Base-by-base conservation (phyloP, 2,329 filamentous ascomycete species). In the Ophiostoma angusticollis region DNA sequence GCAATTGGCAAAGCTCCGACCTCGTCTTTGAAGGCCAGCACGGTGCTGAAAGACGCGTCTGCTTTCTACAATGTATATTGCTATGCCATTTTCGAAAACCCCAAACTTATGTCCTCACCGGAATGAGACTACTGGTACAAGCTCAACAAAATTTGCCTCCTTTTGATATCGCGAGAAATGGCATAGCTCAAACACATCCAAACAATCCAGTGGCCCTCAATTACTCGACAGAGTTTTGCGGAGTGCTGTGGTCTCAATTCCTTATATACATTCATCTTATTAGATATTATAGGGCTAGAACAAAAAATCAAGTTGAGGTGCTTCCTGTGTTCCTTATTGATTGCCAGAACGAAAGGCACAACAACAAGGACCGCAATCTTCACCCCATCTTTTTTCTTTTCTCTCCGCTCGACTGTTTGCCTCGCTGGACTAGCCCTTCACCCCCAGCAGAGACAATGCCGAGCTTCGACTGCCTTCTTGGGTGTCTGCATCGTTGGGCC, bases 271-370 rank as follows among this genome's bases (percentile, higher is more conserved):
- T 54, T 50, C 52, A 43, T 40, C 11, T 13, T 44, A 61, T 60
- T 61, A 61, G 51, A 54, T 60, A 61, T 61, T 61, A 61, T 47
- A 51, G 54, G 57, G 54, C 57, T 55, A 55, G 50, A 25, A 12
- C 5, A 23, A 34, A 18, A 24, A 8, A 40, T 31, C 9, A 27
- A 30, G 17, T 29, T 7, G 19, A 24, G 6, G n/a, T n/a, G n/a
- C n/a, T n/a, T n/a, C n/a, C n/a, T n/a, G n/a, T n/a, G n/a, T n/a
- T n/a, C n/a, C n/a, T n/a, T n/a, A n/a, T n/a, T n/a, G n/a, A n/a
- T n/a, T n/a, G n/a, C n/a, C n/a, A n/a, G n/a, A n/a, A n/a, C n/a
- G n/a, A n/a, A n/a, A n/a, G n/a, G n/a, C n/a, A n/a, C 4, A 21
- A 22, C n/a, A n/a, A 6, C 27, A 32, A 22, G 9, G 27, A 16